A percentile compares a stretch with the other conserved stretches of the same genome.
phyloP scores from a whole-genome alignment of 2,329 filamentous ascomycete species.

The Clonostachys solani region DNA sequence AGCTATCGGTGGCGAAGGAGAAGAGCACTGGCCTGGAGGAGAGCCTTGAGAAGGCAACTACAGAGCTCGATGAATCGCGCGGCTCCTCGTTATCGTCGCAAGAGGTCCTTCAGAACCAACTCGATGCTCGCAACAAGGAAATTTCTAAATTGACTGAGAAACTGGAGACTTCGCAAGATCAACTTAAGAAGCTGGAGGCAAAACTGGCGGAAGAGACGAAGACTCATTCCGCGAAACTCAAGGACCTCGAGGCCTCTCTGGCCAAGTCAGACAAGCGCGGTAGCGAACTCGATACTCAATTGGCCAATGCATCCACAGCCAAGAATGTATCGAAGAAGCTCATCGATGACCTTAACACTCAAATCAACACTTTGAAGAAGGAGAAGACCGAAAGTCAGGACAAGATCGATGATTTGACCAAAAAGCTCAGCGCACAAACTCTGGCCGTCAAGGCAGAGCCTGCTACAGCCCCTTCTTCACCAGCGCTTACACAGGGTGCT shows the following conservation, averaged over 20 bases:
- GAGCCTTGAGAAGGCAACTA: conserved; percentile 63
- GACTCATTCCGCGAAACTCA: conserved; percentile 20
- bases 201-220: conserved; percentile 25
- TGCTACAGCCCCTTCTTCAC: conserved; percentile 11
- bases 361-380: conserved; percentile 27
- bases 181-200: conserved; percentile 38
- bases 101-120: conserved; percentile 35
- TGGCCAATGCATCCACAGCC: conserved; percentile 30
- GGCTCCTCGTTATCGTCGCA: conserved; percentile 19
- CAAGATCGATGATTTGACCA: conserved; percentile 33
- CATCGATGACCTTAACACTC: conserved; percentile 27
- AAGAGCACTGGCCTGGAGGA: conserved; percentile 62
- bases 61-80: conserved; percentile 50
- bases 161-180: conserved; percentile 34
- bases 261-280: conserved; percentile 24
- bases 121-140: conserved; percentile 42
- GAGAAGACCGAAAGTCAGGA: conserved; percentile 21
- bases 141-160: conserved; percentile 45
- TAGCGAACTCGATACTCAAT: conserved; percentile 32
- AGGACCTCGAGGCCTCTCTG: conserved; percentile 29
- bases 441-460: conserved; percentile 10
- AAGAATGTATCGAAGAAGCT: conserved; percentile 35
- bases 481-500: conserved; percentile 13
- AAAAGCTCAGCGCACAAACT: conserved; percentile 31
- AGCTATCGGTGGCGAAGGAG: conserved; percentile 68